A percentile compares a stretch with the other conserved stretches of the same genome.
phyloP scores from a whole-genome alignment of 1,139 yeast species.

The Suhomyces maxii region DNA sequence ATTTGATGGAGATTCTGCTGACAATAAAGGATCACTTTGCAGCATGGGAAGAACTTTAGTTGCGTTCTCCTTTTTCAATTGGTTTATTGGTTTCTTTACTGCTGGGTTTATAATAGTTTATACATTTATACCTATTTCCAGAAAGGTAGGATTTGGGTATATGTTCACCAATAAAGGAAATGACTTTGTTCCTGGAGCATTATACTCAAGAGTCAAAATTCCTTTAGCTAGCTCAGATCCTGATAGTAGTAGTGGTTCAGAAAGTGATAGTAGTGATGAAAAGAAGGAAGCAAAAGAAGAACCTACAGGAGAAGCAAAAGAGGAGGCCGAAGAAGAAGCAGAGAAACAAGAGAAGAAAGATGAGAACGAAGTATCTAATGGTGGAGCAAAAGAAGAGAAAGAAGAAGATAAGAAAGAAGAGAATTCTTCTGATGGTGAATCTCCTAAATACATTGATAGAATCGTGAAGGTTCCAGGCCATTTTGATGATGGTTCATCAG shows the following conservation, averaged over 20 bases:
- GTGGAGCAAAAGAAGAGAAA: not conserved
- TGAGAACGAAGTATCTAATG: not conserved
- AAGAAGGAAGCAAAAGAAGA: not conserved
- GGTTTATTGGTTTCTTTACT: constrained; percentile 18
- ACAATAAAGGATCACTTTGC: constrained; percentile 6
- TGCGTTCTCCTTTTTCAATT: constrained; percentile 32
- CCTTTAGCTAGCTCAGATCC: constrained; percentile 6
- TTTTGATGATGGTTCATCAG: constrained; percentile 5
- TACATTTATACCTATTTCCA: constrained; percentile 10
- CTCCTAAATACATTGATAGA: not conserved
- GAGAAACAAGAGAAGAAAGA: not conserved
- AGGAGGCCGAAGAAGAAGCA: not conserved
- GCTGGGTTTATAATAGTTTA: constrained; percentile 5
- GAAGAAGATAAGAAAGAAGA: not conserved
- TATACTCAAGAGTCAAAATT: constrained; percentile 7
- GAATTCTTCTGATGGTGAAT: not conserved
- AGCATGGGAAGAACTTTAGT: constrained; percentile 26
- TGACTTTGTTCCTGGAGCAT: constrained; percentile 12
- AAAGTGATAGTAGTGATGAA: constrained; percentile 1
- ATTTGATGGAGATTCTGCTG: not conserved
- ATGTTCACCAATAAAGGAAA: constrained; percentile 10
- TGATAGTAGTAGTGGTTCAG: not conserved
- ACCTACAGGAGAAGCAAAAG: not conserved
- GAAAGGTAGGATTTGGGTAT: constrained; percentile 4
- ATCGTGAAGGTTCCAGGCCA: constrained; percentile 7